Evolutionary conservation across 257 asterid species (phyloP).

Genomic region (Petrea volubilis): DNA sequence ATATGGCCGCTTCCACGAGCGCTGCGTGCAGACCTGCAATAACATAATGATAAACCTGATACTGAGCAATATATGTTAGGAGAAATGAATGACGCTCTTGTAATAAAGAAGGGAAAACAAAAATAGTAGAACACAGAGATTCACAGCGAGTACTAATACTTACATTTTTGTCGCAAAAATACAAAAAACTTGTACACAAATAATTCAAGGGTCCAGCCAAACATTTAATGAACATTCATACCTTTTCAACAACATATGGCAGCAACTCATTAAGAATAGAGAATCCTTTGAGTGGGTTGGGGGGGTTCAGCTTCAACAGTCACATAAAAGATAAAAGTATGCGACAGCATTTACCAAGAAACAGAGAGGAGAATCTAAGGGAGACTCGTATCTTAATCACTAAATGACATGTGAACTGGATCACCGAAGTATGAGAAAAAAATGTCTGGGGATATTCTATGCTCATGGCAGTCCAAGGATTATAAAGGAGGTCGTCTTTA

Average conservation of each 20-base stretch:
- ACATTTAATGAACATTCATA: neutral
- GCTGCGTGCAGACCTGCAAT: slow-evolving; percentile 90
- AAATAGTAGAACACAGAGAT: no score
- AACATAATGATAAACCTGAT: neutral
- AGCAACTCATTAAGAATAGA: neutral
- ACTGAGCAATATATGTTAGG: neutral
- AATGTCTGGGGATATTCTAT: neutral
- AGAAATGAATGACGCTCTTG: neutral
- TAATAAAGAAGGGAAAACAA: no score
- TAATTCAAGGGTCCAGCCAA: neutral
- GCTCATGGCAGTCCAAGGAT: neutral
- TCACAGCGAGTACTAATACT: no score
- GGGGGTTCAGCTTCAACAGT: no score
- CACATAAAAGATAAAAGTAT: neutral
- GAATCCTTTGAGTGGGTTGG: neutral
- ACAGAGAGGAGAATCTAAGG: neutral
- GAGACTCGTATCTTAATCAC: neutral
- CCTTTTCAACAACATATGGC: neutral
- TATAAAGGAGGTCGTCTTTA: neutral
- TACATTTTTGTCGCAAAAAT: no score
- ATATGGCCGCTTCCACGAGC: slow-evolving; percentile 97
- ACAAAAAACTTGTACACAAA: neutral
- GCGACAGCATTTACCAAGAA: neutral
- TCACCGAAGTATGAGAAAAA: neutral
- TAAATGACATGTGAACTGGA: neutral